These are phyloP conservation scores for Globisporangium megalacanthum DNA, from an alignment of 352 stramenopile genomes.

Conservation along the genomic window DNA sequence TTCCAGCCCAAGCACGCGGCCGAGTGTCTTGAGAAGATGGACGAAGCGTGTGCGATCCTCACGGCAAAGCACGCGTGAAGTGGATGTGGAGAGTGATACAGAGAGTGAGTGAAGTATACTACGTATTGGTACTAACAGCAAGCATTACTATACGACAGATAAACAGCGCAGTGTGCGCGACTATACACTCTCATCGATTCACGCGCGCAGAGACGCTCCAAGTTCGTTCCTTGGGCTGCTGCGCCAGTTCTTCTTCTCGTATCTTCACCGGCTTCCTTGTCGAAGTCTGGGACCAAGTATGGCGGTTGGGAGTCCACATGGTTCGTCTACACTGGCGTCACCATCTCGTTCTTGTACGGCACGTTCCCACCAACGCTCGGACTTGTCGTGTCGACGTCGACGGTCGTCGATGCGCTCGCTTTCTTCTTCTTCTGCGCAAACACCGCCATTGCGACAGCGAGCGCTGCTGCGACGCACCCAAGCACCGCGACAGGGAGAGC, in stretches of 20 bases:
- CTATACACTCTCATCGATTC: not conserved
- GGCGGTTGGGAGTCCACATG: not conserved
- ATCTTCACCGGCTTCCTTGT: not conserved
- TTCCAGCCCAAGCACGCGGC: constrained; percentile 75
- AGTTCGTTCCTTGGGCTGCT: not conserved
- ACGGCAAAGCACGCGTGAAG: constrained; percentile 6
- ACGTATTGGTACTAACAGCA: not conserved
- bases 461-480: constrained; percentile 11
- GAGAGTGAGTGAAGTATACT: not conserved
- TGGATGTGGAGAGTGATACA: not conserved
- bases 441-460: constrained; percentile 11
- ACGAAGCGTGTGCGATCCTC: constrained; percentile 40
- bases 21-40: constrained; percentile 70
- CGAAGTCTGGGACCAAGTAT: too few species aligned
- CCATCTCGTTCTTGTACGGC: constrained; percentile 19
- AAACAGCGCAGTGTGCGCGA: not conserved
- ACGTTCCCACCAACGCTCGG: constrained; percentile 6
- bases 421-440: constrained; percentile 13
- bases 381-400: not conserved
- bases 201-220: not conserved
- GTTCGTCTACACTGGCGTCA: constrained; percentile 13
- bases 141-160: not conserved
- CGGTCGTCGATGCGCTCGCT: not conserved
- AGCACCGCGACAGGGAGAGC: constrained; percentile 7
- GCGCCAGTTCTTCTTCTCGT: not conserved